These are phyloP conservation scores for Fagus crenata DNA, from an alignment of 306 rosid species.

Conservation along the genomic window DNA sequence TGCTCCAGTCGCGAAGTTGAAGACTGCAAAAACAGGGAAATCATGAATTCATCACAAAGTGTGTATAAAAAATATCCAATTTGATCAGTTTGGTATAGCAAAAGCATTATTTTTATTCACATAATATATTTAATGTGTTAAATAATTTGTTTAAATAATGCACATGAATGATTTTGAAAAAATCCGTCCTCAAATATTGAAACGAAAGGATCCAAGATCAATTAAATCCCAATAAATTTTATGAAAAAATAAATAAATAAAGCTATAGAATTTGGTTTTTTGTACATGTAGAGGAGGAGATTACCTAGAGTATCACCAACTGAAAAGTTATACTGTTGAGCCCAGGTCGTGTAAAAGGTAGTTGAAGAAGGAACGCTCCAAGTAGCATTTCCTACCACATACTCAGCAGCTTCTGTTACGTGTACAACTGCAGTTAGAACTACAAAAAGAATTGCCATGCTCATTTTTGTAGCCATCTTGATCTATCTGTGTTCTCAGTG, in stretches of 20 bases:
- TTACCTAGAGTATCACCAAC: constrained; percentile 42
- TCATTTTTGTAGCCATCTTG: constrained; percentile 29
- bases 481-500: constrained; percentile 6
- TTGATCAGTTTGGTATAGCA: background rate
- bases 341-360: constrained; percentile 47
- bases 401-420: constrained; percentile 24
- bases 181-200: background rate
- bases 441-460: constrained; percentile 14
- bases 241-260: background rate
- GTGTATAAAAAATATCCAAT: background rate
- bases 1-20: constrained; percentile 2
- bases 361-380: constrained; percentile 44
- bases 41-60: constrained; percentile 4
- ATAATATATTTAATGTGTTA: too few species aligned
- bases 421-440: background rate
- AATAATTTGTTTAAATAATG: too few species aligned
- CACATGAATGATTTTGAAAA: too few species aligned
- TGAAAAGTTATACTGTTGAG: constrained; percentile 24
- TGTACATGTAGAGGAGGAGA: background rate
- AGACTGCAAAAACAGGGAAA: constrained; percentile 11
- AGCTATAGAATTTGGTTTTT: background rate
- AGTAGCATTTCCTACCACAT: constrained; percentile 36
- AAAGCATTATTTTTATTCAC: background rate
- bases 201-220: background rate
- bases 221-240: background rate